Evolutionary conservation across 2,329 filamentous ascomycete genomes (phyloP).

Genomic region (Trichophyton simii): DNA sequence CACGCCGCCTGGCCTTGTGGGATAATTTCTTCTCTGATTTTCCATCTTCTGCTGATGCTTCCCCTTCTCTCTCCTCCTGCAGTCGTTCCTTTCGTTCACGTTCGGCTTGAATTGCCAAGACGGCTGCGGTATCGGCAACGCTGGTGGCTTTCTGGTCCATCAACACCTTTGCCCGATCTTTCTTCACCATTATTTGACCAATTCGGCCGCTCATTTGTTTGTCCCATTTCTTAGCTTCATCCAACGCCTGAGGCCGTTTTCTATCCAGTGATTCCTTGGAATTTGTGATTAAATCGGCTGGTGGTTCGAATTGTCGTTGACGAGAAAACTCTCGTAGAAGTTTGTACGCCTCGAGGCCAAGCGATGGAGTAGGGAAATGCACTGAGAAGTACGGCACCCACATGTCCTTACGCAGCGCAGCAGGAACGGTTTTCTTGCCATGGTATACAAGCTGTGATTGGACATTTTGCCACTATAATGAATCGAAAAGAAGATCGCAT

Average conservation of each 20-base stretch:
- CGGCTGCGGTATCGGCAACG: constrained; percentile 48
- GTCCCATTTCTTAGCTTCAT: constrained; percentile 31
- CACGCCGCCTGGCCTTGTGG: constrained; percentile 21
- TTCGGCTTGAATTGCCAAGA: constrained; percentile 31
- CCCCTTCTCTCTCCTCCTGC: constrained; percentile 11
- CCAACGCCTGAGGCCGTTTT: constrained; percentile 27
- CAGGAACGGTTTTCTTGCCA: constrained; percentile 51
- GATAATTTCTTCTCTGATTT: constrained; percentile 19
- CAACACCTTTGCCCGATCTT: constrained; percentile 39
- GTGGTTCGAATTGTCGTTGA: constrained; percentile 45
- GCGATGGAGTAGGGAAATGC: constrained; percentile 38
- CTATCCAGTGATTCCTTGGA: constrained; percentile 32
- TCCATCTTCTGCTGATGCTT: constrained; percentile 2
- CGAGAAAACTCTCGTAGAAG: constrained; percentile 49
- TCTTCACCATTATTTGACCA: constrained; percentile 35
- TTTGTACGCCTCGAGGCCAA: constrained; percentile 44
- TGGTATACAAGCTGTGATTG: constrained; percentile 49
- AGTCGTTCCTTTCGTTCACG: constrained; percentile 11
- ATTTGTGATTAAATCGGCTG: constrained; percentile 32
- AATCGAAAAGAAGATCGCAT: not conserved
- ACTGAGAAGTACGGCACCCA: constrained; percentile 50
- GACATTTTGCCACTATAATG: constrained; percentile 37
- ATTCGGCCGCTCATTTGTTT: constrained; percentile 30
- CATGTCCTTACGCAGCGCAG: constrained; percentile 47
- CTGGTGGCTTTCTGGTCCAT: constrained; percentile 55